A percentile compares a stretch with the other conserved stretches of the same genome.
Conservation (phyloP, 495 filamentous ascomycete species). For the Neurospora pannonica region DNA sequence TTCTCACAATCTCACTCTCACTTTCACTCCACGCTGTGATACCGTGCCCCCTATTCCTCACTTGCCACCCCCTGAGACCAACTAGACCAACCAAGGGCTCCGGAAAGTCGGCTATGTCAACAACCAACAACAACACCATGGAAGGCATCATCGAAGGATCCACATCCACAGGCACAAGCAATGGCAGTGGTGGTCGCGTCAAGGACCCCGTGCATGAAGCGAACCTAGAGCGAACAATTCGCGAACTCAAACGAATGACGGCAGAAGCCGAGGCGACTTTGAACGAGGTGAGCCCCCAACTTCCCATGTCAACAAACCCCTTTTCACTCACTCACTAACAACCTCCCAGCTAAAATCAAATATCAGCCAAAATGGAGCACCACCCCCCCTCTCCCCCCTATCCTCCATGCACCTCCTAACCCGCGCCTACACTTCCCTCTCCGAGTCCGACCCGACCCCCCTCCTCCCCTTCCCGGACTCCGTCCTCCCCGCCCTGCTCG, state of each 20-base stretch:
- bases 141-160: background rate
- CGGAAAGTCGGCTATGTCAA: background rate
- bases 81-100: background rate
- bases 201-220: conserved; percentile 24
- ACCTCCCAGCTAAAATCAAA: background rate
- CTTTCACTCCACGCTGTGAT: background rate
- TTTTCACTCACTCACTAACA: background rate
- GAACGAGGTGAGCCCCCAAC: conserved; percentile 24
- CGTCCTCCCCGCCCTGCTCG: conserved; percentile 60
- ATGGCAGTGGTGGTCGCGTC: background rate
- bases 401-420: conserved; percentile 46
- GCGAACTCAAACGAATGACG: conserved; percentile 54
- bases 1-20: background rate
- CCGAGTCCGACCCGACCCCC: conserved; percentile 41
- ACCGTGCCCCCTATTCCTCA: background rate
- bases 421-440: conserved; percentile 52
- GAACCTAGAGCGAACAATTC: conserved; percentile 55
- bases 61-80: background rate
- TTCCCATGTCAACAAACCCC: background rate
- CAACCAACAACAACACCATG: background rate
- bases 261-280: conserved; percentile 56
- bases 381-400: background rate
- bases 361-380: background rate
- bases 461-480: conserved; percentile 57
- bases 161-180: background rate